These are phyloP conservation scores for Chaetomiaceae sp. DNA, from an alignment of 2,329 filamentous ascomycete genomes.

Conservation along the genomic window DNA sequence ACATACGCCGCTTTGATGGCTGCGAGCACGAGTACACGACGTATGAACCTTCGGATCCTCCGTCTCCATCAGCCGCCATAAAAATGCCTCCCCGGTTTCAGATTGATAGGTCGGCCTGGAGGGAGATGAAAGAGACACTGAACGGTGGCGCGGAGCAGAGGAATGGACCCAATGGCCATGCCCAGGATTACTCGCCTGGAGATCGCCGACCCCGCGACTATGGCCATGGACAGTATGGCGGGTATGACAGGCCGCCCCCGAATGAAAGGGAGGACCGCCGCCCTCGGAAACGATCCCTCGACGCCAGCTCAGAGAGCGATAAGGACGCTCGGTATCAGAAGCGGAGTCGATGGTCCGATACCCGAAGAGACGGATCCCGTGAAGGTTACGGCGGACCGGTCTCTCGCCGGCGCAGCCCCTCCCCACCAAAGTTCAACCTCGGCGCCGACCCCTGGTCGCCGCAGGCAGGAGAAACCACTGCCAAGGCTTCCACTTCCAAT, in stretches of 20 bases:
- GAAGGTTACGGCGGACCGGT: conserved; percentile 1
- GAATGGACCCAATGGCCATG: not conserved
- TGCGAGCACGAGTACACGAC: conserved; percentile 27
- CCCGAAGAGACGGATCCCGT: not conserved
- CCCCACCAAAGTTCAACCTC: conserved; percentile 7
- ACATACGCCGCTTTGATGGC: conserved; percentile 24
- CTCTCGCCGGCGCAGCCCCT: conserved; percentile 11
- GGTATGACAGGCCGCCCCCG: not conserved
- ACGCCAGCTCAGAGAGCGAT: conserved; percentile 1
- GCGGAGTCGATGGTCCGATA: conserved; percentile 9
- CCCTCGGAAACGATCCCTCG: conserved; percentile 14
- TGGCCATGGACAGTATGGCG: not conserved
- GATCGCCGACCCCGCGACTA: not conserved
- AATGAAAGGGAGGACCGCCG: not conserved
- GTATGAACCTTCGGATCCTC: conserved; percentile 21
- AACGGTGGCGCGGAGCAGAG: not conserved
- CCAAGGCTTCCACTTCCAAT: not conserved
- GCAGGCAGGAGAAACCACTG: conserved; percentile 22
- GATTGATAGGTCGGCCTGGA: conserved; percentile 4
- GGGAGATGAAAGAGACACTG: not conserved
- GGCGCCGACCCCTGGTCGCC: conserved; percentile 24
- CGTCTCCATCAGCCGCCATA: conserved; percentile 18
- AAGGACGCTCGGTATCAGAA: conserved; percentile 15
- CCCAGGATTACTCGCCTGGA: not conserved
- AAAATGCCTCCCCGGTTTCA: conserved; percentile 23